Base-by-base conservation (phyloP, 306 rosid species). In the Mimosa pudica region DNA sequence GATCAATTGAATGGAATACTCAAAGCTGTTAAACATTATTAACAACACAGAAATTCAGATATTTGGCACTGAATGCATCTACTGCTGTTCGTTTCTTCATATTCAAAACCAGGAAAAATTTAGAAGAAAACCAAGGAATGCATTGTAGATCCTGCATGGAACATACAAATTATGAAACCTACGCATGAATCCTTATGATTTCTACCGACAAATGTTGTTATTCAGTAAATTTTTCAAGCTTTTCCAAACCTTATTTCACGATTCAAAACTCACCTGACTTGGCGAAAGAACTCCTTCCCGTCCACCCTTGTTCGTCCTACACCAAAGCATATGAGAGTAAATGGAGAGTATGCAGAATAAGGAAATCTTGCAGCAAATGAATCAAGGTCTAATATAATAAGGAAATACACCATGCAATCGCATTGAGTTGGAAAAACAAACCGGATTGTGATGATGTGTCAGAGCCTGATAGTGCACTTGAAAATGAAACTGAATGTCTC, bases 261-360 rank as follows among this genome's bases (percentile, higher is more conserved):
- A 45, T 83, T 75, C 20, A 65, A 24, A 36, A 1, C 76, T 82
- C 81, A 95, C 99, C 99, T 95, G 85, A 93, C 99, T 87, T 95
- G 98, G 86, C 96, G 98, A 83, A 93, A 95, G 82, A 91, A 95
- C 82, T 93, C 98, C 81, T 95, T 95, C 63, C 98, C 99, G 71
- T 93, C 98, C 70, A 95, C 96, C 47, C 97, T 85, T 11, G 97
- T 93, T 83, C 98, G 85, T 69, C 87, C 99, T 93, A 24, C 57
- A 80, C 77, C 52, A 80, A 16, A 79, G 24, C 3, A 62, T 75
- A 79, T 61, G 71, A 67, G 46, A 58, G 72, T 73, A 70, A 63
- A 7, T 16, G 8, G 60, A 76, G 79, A 61, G 74, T 18, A 73
- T 48, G 74, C 14, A 36, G 45, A 69, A 38, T 58, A 58, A 65